Base-by-base conservation (phyloP, 805 yeast species). In the Grigorovia humatica region DNA sequence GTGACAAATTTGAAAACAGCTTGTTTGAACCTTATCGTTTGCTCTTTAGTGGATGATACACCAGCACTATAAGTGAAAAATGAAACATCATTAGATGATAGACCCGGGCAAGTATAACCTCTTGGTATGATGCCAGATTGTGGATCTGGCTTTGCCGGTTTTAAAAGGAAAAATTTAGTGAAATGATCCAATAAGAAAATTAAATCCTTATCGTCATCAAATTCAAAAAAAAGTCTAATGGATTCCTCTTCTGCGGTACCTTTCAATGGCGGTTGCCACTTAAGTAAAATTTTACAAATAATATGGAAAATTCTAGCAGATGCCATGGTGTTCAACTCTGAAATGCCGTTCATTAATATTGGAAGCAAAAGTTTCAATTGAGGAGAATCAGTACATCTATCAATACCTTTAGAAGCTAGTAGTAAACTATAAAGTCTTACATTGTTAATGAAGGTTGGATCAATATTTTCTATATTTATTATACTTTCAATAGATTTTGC, bases 21-120 rank as follows among this genome's bases (percentile, higher is more conserved):
- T 6, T 52, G 55, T 54, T 76, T 80, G 48, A 69, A 72, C 6
- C 52, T 57, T 1, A 67, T 55, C 44, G 87, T 64, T 18, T 76
- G 79, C 0, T 73, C 73, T 6, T 71, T 68, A 50, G 77, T 77
- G 59, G 78, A 81, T 0, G 77, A 65, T 0, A 81, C 77, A 29
- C 90, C 91, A 2, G 91, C 88, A 55, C 78, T 78, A 50, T 74
- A 75, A 0, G 88, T 83, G 57, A 88, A 79, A 57, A 83, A 87
- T 0, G 77, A 63, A 18, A 78, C 75, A 44, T 84, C 88, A 0
- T 62, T 62, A 0, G 72, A 64, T 13, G 82, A 71, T 49, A 89
- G 67, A 0, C 96, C 96, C 0, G 91, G 88, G 52, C 80, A 74
- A 2, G 73, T 63, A 52, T 73, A 69, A 9, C 74, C 74, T 53